Conservation (phyloP, 176 grass and related monocot genomes). For the Poa annua region DNA sequence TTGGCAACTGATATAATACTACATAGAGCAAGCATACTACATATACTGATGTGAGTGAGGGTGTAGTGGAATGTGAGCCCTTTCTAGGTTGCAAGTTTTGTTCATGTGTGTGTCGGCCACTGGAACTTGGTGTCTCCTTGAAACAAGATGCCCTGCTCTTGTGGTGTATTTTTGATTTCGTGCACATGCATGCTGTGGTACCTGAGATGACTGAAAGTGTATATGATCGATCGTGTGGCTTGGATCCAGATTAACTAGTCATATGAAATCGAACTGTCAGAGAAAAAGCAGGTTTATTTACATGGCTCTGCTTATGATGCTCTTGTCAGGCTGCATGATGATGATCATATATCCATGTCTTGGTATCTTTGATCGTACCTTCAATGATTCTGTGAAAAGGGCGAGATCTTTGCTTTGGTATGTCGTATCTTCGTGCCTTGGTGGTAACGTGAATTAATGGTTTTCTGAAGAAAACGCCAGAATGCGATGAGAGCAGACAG, state of each 20-base stretch:
- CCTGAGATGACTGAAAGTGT: neutral
- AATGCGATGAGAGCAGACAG: neutral
- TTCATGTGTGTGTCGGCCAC: slow-evolving; percentile 51
- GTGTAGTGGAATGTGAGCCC: slow-evolving; percentile 25
- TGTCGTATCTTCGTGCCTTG: slow-evolving; percentile 17
- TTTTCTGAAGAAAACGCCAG: slow-evolving; percentile 10
- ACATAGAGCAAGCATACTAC: neutral
- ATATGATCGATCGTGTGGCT: neutral
- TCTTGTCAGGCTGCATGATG: neutral
- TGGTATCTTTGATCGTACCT: neutral
- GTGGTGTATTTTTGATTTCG: neutral
- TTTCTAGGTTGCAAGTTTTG: slow-evolving; percentile 41
- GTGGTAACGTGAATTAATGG: neutral
- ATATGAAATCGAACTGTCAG: slow-evolving; percentile 28
- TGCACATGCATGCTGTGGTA: neutral
- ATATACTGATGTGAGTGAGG: neutral
- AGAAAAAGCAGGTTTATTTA: neutral
- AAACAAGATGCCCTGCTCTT: neutral
- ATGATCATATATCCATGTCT: slow-evolving; percentile 17
- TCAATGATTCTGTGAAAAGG: slow-evolving; percentile 32
- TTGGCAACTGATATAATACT: slow-evolving; percentile 4
- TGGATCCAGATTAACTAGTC: slow-evolving; percentile 18
- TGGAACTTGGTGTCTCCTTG: slow-evolving; percentile 15
- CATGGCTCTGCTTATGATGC: neutral
- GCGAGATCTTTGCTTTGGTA: slow-evolving; percentile 29